Evolutionary conservation across 768 basidiomycete genomes (phyloP).

Genomic region (Leccinum boreale): DNA sequence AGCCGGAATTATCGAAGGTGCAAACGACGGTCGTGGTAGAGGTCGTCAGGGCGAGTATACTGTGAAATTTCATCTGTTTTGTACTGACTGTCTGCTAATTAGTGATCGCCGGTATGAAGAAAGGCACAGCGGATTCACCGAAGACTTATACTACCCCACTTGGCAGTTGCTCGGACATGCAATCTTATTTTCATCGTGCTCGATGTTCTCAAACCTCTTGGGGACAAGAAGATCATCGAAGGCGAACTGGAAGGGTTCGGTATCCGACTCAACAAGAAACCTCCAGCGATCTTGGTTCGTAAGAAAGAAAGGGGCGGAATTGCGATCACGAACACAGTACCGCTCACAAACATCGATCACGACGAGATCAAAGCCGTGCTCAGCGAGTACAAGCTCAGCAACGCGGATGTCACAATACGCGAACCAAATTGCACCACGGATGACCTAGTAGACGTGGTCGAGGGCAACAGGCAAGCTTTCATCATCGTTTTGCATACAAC

Average conservation of each 20-base stretch:
- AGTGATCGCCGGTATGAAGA: slow-evolving; percentile 74
- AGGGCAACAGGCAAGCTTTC: slow-evolving; percentile 74
- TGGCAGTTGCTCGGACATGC: slow-evolving; percentile 90
- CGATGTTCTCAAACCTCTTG: slow-evolving; percentile 97
- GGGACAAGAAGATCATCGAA: slow-evolving; percentile 91
- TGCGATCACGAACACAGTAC: slow-evolving; percentile 94
- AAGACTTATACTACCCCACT: slow-evolving; percentile 3
- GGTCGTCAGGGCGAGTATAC: slow-evolving; percentile 79
- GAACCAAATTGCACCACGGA: slow-evolving; percentile 91
- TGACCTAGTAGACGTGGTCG: slow-evolving; percentile 95
- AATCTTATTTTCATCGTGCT: slow-evolving; percentile 98
- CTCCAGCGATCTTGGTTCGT: slow-evolving; percentile 80
- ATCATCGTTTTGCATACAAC: background rate
- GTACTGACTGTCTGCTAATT: slow-evolving; percentile 3
- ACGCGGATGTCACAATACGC: slow-evolving; percentile 89
- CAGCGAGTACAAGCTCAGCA: slow-evolving; percentile 88
- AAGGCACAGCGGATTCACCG: background rate
- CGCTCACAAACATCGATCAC: slow-evolving; percentile 91
- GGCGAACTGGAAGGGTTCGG: slow-evolving; percentile 97
- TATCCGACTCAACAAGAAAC: slow-evolving; percentile 92
- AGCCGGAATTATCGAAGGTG: slow-evolving; percentile 98
- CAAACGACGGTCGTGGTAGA: slow-evolving; percentile 92
- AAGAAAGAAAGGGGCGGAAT: slow-evolving; percentile 90
- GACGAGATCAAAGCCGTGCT: slow-evolving; percentile 95
- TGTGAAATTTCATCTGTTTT: slow-evolving; percentile 17